Evolutionary conservation across 2,329 filamentous ascomycete species (phyloP), one percentile per base, ranked within the genome.

Genomic region (Xylariomycetidae sp.): DNA sequence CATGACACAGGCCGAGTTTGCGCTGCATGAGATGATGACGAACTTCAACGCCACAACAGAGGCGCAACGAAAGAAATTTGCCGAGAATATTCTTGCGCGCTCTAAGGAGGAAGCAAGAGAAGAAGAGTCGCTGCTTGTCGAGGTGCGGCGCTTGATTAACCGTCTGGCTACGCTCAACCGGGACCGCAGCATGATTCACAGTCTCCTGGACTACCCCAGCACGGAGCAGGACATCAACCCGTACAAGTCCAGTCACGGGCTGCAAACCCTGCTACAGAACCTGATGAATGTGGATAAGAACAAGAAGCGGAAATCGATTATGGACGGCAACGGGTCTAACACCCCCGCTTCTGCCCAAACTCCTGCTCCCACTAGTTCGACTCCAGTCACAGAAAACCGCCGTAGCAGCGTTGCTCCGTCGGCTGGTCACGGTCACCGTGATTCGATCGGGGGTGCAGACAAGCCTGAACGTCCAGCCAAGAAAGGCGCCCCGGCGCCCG

Each of bases 111-210:
- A 98, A 60, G 85, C 90, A 17, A 80, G 85, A 42, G 92, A 98
- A 58, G 92, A 98, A 61, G 85, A 93, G 49, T 82, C 86, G 20
- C 66, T 98, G 3, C 72, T 98, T 13, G 74, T 90, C 38, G 92
- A 98, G 56, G 76, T 98, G 35, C 88, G 93, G 53, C 82, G 92
- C 38, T 96, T 98, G 46, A 76, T 94, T 52, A 81, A 85, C 42
- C 80, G 88, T 39, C 85, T 89, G 44, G 85, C 92, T 47, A 80
- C 79, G 37, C 82, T 96, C 53, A 86, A 93, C 54, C 81, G 86
- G 46, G 88, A 95, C 55, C 82, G 92, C 34, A 79, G 82, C 47
- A 89, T 95, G 56, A 75, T 94, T 27, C 95, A 90, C 62, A 76
- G 79, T 43, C 77, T 90, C 32, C 79, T 98, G 9, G 90, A 95